Base-by-base conservation (phyloP, 1,139 yeast genomes). In the Yamadazyma trypodendri region DNA sequence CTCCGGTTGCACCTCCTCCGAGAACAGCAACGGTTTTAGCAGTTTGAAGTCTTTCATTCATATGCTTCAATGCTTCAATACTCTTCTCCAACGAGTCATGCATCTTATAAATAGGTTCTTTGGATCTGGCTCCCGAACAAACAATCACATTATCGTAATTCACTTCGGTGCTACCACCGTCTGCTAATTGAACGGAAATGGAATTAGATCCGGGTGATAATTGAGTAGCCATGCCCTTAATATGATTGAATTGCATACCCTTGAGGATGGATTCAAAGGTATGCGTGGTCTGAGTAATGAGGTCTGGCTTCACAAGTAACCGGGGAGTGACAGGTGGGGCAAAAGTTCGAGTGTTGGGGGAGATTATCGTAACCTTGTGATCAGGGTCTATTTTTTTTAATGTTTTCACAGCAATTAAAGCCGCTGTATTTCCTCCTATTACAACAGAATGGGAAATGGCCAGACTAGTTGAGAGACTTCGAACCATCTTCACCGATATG, bases 351-450 rank as follows among this genome's bases (percentile, higher is more conserved):
- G 47, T 42, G n/a, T 54, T 47, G 11, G 58, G 55, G 2, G 61
- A 44, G 21, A 47, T 37, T 13, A 47, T 12, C 8, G 41, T 35
- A 6, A 55, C 24, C 9, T 41, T 24, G 11, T 46, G 16, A 5
- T 29, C 12, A 16, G 37, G 25, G 17, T 30, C 38, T n/a, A 34
- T 6, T 20, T 30, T 36, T 37, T 31, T 35, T 31, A 32, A 18
- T 7, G 25, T 32, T 24, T 30, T 31, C 29, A 68, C 67, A 6
- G 37, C 30, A n/a, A 52, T 41, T 6, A 41, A 11, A 8, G 58
- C 72, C 6, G 67, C 66, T 38, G 44, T 63, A 4, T 66, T 64
- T 3, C 62, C 68, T 9, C 72, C 72, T 22, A 66, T 50, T n/a
- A 67, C 56, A 3, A 62, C 59, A 3, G 29, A 15, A 11, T 27